phyloP scores from a whole-genome alignment of 495 filamentous ascomycete genomes.

The Talaromyces adpressus region DNA sequence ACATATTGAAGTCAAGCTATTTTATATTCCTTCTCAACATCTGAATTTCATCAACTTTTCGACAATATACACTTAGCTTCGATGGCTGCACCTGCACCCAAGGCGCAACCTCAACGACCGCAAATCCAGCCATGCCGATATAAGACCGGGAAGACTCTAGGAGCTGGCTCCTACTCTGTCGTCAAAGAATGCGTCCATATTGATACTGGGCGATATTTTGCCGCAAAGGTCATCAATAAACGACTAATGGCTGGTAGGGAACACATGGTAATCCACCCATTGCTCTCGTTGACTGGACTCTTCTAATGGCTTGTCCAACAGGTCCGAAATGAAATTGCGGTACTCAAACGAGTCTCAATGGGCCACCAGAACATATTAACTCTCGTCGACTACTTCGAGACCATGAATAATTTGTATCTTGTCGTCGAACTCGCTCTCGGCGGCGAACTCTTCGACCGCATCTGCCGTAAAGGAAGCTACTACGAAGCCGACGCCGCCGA shows the following conservation, averaged over 20 bases:
- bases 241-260: slow-evolving; percentile 93
- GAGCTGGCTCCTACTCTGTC: slow-evolving; percentile 93
- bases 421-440: slow-evolving; percentile 96
- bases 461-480: slow-evolving; percentile 96
- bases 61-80: not conserved
- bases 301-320: slow-evolving; percentile 22
- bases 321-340: slow-evolving; percentile 97
- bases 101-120: slow-evolving; percentile 30
- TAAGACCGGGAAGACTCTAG: slow-evolving; percentile 97
- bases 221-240: slow-evolving; percentile 99
- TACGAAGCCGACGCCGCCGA: slow-evolving; percentile 96
- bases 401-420: slow-evolving; percentile 97
- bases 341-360: slow-evolving; percentile 94
- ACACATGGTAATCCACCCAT: slow-evolving; percentile 70
- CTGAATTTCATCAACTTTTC: not conserved
- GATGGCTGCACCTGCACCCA: slow-evolving; percentile 31
- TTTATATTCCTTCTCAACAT: not conserved
- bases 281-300: not conserved
- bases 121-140: slow-evolving; percentile 79
- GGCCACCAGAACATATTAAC: slow-evolving; percentile 97
- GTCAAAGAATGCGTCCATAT: slow-evolving; percentile 99
- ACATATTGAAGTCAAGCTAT: not conserved
- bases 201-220: slow-evolving; percentile 96
- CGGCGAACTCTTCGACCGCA: slow-evolving; percentile 95
- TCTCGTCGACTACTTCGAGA: slow-evolving; percentile 98